A percentile compares a stretch with the other conserved stretches of the same genome.
Conservation (phyloP, 306 rosid species). For the Cucurbita pepo region DNA sequence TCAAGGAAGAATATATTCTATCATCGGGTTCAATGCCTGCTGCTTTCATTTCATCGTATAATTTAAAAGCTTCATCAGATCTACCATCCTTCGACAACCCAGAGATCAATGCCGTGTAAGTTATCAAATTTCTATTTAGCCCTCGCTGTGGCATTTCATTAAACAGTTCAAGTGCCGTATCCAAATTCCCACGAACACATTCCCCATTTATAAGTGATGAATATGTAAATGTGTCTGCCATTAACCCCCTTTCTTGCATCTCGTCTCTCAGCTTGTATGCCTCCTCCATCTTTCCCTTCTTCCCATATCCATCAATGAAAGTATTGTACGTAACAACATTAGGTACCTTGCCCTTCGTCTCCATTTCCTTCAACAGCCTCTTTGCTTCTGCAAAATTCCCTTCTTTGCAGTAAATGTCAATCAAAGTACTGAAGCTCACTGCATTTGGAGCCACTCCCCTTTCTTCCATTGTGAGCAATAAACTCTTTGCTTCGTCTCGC, state of each 20-base stretch:
- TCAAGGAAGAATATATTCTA: constrained; percentile 53
- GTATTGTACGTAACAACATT: constrained; percentile 52
- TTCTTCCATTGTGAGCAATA: constrained; percentile 47
- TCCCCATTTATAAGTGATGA: constrained; percentile 66
- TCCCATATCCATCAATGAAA: constrained; percentile 45
- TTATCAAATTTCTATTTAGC: constrained; percentile 27
- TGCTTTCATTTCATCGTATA: constrained; percentile 61
- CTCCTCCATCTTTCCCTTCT: constrained; percentile 49
- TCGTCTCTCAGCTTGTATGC: constrained; percentile 35
- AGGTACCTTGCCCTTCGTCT: constrained; percentile 36
- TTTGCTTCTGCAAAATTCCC: constrained; percentile 61
- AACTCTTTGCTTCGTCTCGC: constrained; percentile 50
- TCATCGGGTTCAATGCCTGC: constrained; percentile 56
- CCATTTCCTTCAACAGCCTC: constrained; percentile 41
- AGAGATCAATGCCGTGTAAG: constrained; percentile 53
- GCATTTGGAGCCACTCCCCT: constrained; percentile 40
- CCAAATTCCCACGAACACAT: constrained; percentile 48
- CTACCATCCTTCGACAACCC: constrained; percentile 78
- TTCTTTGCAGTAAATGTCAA: constrained; percentile 76
- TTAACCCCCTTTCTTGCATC: constrained; percentile 43
- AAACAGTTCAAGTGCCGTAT: constrained; percentile 42
- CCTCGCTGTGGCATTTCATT: constrained; percentile 46
- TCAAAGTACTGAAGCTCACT: constrained; percentile 41
- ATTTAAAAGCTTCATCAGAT: constrained; percentile 52
- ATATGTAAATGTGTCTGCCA: constrained; percentile 55